These are phyloP conservation scores for Termitomyces sp. DNA, from an alignment of 768 basidiomycete species.

Conservation along the genomic window DNA sequence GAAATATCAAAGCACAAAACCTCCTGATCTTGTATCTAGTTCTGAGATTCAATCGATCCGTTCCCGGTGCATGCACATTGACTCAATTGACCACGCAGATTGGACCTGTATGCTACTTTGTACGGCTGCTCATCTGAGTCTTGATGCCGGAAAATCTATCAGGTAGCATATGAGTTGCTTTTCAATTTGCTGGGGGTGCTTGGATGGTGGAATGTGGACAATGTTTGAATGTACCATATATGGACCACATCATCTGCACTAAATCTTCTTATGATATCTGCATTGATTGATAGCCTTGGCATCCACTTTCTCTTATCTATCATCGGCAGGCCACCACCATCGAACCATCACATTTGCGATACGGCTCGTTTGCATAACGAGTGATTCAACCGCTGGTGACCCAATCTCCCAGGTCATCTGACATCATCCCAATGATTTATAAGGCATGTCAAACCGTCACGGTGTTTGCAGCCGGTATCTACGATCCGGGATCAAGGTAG, in stretches of 20 bases:
- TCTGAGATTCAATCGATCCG: background rate
- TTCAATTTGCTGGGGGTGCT: background rate
- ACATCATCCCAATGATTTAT: background rate
- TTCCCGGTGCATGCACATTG: background rate
- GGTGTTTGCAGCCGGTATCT: constrained; percentile 6
- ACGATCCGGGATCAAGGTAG: constrained; percentile 6
- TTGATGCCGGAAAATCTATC: background rate
- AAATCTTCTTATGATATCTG: background rate
- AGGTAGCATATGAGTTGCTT: background rate
- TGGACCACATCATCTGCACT: background rate
- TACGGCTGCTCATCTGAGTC: background rate
- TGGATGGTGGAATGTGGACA: background rate
- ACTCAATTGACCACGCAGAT: background rate
- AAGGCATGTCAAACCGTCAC: background rate
- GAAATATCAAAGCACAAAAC: background rate
- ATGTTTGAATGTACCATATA: background rate
- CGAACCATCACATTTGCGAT: background rate
- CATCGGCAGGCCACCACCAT: constrained; percentile 10
- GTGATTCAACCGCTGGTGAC: background rate
- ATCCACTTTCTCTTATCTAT: constrained; percentile 1
- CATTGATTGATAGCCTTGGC: constrained; percentile 3
- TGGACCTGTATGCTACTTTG: background rate
- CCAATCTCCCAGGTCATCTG: constrained; percentile 8
- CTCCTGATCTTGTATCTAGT: background rate
- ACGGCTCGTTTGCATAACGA: constrained; percentile 1